Conservation (phyloP, 2,329 filamentous ascomycete genomes). For the Cordyceps fumosorosea region DNA sequence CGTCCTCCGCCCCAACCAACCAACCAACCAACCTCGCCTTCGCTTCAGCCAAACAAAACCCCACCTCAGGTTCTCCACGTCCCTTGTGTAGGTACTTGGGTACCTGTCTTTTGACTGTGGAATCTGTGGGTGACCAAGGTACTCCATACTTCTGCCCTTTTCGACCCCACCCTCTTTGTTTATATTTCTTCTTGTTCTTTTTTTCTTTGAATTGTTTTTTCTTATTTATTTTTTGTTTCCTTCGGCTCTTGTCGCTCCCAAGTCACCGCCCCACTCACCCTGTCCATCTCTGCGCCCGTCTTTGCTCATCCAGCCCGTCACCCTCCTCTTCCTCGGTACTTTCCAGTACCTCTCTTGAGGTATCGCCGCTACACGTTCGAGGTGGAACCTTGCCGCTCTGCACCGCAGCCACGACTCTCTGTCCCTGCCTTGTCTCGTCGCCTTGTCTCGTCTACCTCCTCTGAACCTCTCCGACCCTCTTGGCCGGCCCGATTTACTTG, state of each 20-base stretch:
- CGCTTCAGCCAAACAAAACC: not conserved
- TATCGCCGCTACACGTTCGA: constrained; percentile 6
- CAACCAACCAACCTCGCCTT: not conserved
- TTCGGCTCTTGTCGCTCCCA: not conserved
- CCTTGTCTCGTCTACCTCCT: not conserved
- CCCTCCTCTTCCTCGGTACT: not conserved
- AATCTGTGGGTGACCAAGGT: too few relatives aligned
- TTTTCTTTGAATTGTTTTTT: not conserved
- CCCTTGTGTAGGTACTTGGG: not conserved
- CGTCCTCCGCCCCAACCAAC: not conserved
- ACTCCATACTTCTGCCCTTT: not conserved
- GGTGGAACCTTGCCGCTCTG: constrained; percentile 8
- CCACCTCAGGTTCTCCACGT: not conserved
- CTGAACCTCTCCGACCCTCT: not conserved
- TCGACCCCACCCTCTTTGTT: constrained; percentile 4
- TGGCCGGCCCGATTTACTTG: not conserved
- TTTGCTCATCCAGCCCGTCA: not conserved
- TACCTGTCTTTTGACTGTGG: not conserved
- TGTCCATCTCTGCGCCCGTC: not conserved
- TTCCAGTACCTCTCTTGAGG: not conserved
- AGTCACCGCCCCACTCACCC: not conserved
- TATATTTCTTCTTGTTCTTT: not conserved
- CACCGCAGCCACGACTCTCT: constrained; percentile 8
- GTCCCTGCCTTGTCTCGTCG: not conserved
- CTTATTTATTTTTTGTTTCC: not conserved